Percentiles rank a stretch among this genome's conserved stretches.
phyloP scores from a whole-genome alignment of 768 basidiomycete genomes.

The Punctularia strigosozonata region DNA sequence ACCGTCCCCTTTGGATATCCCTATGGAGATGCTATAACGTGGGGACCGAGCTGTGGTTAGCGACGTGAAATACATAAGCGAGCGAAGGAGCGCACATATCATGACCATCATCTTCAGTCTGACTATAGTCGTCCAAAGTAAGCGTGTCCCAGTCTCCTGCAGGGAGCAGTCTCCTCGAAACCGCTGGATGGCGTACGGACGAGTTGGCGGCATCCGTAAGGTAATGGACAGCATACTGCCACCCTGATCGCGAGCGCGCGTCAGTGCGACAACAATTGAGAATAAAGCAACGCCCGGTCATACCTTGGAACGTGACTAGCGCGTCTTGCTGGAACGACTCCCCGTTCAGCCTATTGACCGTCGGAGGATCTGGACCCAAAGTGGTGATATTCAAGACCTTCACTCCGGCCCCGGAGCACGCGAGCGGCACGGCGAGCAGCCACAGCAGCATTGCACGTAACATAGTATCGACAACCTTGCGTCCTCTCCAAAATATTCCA shows the following conservation, averaged over 20 bases:
- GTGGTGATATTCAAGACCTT: too few species aligned
- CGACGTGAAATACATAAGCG: background rate
- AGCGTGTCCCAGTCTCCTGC: constrained; percentile 18
- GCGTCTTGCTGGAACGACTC: constrained; percentile 26
- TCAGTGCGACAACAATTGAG: background rate
- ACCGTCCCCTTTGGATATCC: constrained; percentile 24
- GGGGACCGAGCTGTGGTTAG: background rate
- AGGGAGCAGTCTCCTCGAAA: constrained; percentile 16
- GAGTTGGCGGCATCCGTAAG: constrained; percentile 13
- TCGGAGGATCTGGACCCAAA: constrained; percentile 21
- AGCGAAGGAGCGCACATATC: constrained; percentile 15
- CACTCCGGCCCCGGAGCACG: too few species aligned
- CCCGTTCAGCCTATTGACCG: constrained; percentile 23
- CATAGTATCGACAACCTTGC: too few species aligned
- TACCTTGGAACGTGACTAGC: constrained; percentile 21
- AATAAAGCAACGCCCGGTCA: background rate
- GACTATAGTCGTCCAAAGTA: constrained; percentile 21
- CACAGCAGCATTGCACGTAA: too few species aligned
- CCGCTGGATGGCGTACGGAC: constrained; percentile 17
- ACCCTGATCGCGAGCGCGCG: constrained; percentile 9
- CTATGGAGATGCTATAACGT: constrained; percentile 20
- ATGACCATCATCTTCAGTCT: constrained; percentile 25
- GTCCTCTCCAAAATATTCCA: too few species aligned
- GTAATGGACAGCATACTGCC: constrained; percentile 25
- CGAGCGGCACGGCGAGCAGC: too few species aligned